Percentiles rank a stretch among this genome's conserved stretches.
Evolutionary conservation across 306 rosid genomes (phyloP).

Genomic region (Arachis hypogaea): DNA sequence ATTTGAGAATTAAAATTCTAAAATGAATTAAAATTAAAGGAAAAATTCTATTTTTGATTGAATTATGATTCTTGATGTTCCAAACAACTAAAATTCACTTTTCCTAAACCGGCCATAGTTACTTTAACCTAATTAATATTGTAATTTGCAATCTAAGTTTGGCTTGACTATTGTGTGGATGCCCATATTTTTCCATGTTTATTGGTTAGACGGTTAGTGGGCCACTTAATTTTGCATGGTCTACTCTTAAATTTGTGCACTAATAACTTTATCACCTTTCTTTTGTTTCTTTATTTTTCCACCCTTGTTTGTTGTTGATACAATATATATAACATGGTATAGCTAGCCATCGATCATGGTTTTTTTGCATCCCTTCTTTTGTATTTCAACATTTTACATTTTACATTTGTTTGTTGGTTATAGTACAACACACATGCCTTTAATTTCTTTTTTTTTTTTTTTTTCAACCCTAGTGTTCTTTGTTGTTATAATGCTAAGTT

Average conservation of each 20-base stretch:
- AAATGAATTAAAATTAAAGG: too few relatives aligned
- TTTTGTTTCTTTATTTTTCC: slow-evolving; percentile 22
- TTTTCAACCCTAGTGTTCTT: not conserved
- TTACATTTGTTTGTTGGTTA: slow-evolving; percentile 11
- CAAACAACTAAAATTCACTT: not conserved
- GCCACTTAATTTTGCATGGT: slow-evolving; percentile 48
- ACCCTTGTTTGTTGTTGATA: slow-evolving; percentile 26
- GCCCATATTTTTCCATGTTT: slow-evolving; percentile 36
- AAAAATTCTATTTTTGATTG: too few relatives aligned
- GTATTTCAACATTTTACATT: not conserved
- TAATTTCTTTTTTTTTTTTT: not conserved
- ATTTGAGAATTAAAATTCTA: too few relatives aligned
- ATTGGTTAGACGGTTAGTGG: slow-evolving; percentile 55
- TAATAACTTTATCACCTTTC: slow-evolving; percentile 7
- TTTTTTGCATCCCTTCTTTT: slow-evolving; percentile 20
- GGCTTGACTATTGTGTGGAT: slow-evolving; percentile 9
- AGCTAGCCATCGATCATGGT: not conserved
- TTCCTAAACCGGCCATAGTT: slow-evolving; percentile 18
- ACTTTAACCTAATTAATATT: slow-evolving; percentile 31
- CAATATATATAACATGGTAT: not conserved
- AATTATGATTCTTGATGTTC: too few relatives aligned
- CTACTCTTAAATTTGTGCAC: slow-evolving; percentile 33
- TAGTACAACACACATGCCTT: not conserved
- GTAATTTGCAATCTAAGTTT: slow-evolving; percentile 34
- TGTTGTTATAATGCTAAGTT: not conserved